A percentile compares a stretch with the other conserved stretches of the same genome.
These are phyloP conservation scores for Phialophora expanda DNA, from an alignment of 2,329 filamentous ascomycete species.

Conservation along the genomic window DNA sequence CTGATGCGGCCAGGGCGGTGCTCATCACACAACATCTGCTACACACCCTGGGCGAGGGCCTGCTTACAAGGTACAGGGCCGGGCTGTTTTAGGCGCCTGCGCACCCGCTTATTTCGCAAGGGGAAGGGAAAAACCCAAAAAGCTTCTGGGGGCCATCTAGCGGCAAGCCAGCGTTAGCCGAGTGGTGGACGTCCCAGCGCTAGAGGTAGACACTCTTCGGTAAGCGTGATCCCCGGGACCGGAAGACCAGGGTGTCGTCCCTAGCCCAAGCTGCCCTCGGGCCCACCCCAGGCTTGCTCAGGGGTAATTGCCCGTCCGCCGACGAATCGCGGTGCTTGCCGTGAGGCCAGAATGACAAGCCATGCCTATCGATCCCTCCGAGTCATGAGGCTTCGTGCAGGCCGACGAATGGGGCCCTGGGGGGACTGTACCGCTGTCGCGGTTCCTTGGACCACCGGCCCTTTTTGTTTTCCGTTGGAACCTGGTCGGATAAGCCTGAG, in stretches of 20 bases:
- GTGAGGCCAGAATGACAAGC: neutral
- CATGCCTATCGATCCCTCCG: constrained; percentile 31
- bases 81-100: neutral
- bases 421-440: constrained; percentile 36
- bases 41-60: neutral
- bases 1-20: constrained; percentile 9
- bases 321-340: constrained; percentile 13
- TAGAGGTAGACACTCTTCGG: constrained; percentile 31
- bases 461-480: constrained; percentile 5
- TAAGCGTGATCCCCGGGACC: constrained; percentile 33
- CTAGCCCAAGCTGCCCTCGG: constrained; percentile 20
- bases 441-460: constrained; percentile 32
- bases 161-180: constrained; percentile 18
- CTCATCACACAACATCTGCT: neutral
- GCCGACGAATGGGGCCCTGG: constrained; percentile 17
- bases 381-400: constrained; percentile 17
- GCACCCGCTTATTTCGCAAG: neutral
- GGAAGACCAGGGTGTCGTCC: constrained; percentile 36
- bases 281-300: constrained; percentile 28
- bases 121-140: constrained; percentile 20
- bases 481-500: constrained; percentile 3
- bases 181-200: constrained; percentile 22
- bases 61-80: neutral
- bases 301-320: constrained; percentile 26
- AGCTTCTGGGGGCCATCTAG: constrained; percentile 31